phyloP scores from a whole-genome alignment of 306 rosid species.

The Oxytropis ochrocephala region DNA sequence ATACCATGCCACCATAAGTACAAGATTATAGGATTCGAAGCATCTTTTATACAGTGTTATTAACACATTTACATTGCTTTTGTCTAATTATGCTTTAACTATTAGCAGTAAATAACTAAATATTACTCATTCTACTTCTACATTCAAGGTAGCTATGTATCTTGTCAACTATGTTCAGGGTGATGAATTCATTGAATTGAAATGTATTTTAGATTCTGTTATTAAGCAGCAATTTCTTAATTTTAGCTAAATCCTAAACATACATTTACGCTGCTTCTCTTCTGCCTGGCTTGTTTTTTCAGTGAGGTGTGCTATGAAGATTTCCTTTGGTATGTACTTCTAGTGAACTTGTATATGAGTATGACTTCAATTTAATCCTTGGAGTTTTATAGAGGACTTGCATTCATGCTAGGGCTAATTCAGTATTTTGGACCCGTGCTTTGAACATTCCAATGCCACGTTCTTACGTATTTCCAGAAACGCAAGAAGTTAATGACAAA shows the following conservation, averaged over 20 bases:
- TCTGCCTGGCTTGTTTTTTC: conserved; percentile 30
- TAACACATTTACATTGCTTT: background rate
- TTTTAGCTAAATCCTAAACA: background rate
- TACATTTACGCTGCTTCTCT: conserved; percentile 12
- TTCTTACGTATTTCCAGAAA: conserved; percentile 76
- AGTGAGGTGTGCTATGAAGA: conserved; percentile 93
- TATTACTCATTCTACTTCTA: background rate
- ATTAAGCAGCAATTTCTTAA: conserved; percentile 3
- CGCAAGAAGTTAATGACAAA: conserved; percentile 37
- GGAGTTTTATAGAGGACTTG: conserved; percentile 27
- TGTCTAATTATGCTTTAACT: background rate
- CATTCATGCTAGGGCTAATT: conserved; percentile 74
- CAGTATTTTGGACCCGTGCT: conserved; percentile 91
- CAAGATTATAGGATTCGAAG: background rate
- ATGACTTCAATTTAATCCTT: conserved; percentile 12
- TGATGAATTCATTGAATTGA: background rate
- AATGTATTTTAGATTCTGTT: background rate
- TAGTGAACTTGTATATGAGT: background rate
- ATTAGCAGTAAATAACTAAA: background rate
- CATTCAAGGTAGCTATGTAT: background rate
- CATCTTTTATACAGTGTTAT: background rate
- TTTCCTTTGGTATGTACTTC: conserved; percentile 76
- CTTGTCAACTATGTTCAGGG: background rate
- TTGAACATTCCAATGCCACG: conserved; percentile 83
- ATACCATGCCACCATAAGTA: background rate